These are phyloP conservation scores for Phytophthora pini DNA, from an alignment of 352 stramenopile species.

Conservation along the genomic window DNA sequence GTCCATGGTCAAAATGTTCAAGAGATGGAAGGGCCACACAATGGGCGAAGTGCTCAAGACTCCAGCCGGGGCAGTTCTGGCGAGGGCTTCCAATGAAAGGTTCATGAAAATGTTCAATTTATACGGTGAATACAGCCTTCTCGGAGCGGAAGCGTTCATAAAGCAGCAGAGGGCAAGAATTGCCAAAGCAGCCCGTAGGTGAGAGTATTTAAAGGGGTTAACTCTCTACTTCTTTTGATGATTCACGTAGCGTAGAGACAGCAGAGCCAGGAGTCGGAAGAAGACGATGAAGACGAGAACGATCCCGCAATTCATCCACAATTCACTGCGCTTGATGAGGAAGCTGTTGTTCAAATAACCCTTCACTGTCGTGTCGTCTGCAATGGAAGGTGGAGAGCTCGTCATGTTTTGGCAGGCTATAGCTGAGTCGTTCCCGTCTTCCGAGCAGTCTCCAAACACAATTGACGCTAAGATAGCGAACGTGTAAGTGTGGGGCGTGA, in stretches of 20 bases:
- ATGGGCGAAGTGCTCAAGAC: conserved; percentile 1
- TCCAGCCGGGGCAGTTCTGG: not conserved
- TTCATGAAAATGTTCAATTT: conserved; percentile 11
- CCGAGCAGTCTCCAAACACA: conserved; percentile 18
- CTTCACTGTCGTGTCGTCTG: conserved; percentile 10
- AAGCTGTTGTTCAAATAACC: conserved; percentile 35
- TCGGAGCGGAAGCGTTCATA: conserved; percentile 3
- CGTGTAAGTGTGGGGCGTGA: conserved; percentile 24
- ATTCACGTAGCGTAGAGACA: conserved; percentile 49
- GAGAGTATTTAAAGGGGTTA: not conserved
- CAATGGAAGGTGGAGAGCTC: conserved; percentile 3
- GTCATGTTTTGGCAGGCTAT: conserved; percentile 17
- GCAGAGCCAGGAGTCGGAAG: conserved; percentile 31
- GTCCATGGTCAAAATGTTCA: conserved; percentile 7
- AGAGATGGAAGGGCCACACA: conserved; percentile 3
- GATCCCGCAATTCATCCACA: conserved; percentile 42
- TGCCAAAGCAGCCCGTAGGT: not conserved
- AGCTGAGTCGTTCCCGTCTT: not conserved
- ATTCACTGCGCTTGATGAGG: conserved; percentile 36
- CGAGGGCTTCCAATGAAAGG: not conserved
- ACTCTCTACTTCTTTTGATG: conserved; percentile 32
- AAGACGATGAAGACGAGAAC: conserved; percentile 37
- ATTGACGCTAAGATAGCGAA: conserved; percentile 14
- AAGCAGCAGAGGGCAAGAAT: not conserved
- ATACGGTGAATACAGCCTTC: conserved; percentile 2